Evolutionary conservation across 139 green algal genomes (phyloP).

Genomic region (Coelastrella sp.): DNA sequence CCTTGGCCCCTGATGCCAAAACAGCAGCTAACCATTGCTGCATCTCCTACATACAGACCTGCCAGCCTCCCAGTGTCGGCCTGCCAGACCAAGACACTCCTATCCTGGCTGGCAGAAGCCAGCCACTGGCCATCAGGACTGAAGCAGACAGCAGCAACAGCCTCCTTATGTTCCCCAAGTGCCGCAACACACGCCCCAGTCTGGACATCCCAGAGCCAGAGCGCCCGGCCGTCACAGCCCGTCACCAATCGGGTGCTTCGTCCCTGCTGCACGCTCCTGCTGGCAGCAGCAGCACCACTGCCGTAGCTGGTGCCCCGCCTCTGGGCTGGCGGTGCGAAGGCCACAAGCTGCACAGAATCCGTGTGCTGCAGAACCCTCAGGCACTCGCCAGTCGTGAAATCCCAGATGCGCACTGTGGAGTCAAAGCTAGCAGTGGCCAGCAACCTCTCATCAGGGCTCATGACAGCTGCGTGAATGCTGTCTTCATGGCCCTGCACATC

Average conservation of each 20-base stretch:
- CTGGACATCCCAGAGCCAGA: conserved; percentile 52
- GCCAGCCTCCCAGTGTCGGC: conserved; percentile 11
- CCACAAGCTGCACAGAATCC: conserved; percentile 24
- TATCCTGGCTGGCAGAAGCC: conserved; percentile 20
- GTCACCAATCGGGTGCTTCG: conserved; percentile 37
- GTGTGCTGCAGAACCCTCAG: conserved; percentile 43
- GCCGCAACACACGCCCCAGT: conserved; percentile 48
- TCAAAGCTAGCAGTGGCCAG: conserved; percentile 71
- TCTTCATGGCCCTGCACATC: conserved; percentile 69
- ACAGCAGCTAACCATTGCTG: conserved; percentile 36
- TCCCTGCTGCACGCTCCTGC: neutral
- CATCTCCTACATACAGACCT: conserved; percentile 34
- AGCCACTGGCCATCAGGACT: conserved; percentile 25
- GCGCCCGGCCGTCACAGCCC: conserved; percentile 1
- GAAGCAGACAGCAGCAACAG: conserved; percentile 2
- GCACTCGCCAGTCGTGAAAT: conserved; percentile 14
- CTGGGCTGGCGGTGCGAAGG: neutral
- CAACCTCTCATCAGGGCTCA: conserved; percentile 54
- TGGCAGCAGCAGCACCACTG: neutral
- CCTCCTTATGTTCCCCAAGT: conserved; percentile 44
- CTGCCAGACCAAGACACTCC: conserved; percentile 39
- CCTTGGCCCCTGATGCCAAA: neutral
- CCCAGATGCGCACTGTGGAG: conserved; percentile 66
- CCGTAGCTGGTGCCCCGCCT: neutral
- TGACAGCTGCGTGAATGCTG: conserved; percentile 48